phyloP scores from a whole-genome alignment of 805 yeast genomes.

The Candida sithepensis region DNA sequence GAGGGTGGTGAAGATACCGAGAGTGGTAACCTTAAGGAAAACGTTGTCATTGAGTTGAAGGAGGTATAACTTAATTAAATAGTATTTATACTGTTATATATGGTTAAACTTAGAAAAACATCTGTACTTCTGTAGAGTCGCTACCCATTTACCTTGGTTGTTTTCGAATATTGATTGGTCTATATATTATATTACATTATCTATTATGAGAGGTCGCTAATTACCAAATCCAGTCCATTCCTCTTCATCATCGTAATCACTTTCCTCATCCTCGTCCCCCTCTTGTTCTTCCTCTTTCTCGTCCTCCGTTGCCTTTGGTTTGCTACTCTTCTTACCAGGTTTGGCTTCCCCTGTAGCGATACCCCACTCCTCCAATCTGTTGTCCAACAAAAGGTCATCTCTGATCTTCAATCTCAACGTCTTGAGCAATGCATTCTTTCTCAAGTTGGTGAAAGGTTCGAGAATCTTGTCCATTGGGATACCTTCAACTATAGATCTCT shows the following conservation, averaged over 20 bases:
- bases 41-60: too few relatives aligned
- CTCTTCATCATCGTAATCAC: slow-evolving; percentile 18
- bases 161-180: too few relatives aligned
- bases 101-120: too few relatives aligned
- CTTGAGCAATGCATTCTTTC: slow-evolving; percentile 48
- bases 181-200: background rate
- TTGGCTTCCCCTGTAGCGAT: slow-evolving; percentile 29
- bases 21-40: too few relatives aligned
- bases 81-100: too few relatives aligned
- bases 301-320: slow-evolving; percentile 9
- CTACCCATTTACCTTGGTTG: too few relatives aligned
- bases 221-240: slow-evolving; percentile 32
- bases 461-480: slow-evolving; percentile 56
- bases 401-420: slow-evolving; percentile 61
- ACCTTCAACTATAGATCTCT: slow-evolving; percentile 33
- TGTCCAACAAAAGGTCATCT: slow-evolving; percentile 64
- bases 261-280: slow-evolving; percentile 25
- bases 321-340: slow-evolving; percentile 5
- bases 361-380: slow-evolving; percentile 65
- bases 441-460: slow-evolving; percentile 55
- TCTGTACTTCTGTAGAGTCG: too few relatives aligned
- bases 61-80: too few relatives aligned
- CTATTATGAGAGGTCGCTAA: background rate
- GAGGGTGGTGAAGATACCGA: too few relatives aligned
- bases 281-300: slow-evolving; percentile 12